Conservation (phyloP, 306 rosid species). For the Heteromeles arbutifolia region DNA sequence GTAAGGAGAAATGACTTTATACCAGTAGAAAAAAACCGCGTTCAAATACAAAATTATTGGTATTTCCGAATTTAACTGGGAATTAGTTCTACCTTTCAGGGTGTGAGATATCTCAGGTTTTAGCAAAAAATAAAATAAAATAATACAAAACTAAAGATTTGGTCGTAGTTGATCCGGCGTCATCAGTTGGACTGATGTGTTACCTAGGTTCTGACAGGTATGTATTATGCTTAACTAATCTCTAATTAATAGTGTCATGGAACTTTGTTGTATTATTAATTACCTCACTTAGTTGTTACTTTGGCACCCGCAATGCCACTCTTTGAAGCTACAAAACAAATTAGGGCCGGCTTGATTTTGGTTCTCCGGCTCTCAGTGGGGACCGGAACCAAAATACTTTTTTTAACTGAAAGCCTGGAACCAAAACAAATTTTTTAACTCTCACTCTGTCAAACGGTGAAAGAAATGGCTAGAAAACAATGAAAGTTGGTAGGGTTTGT, state of each 20-base stretch:
- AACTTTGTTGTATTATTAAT: neutral
- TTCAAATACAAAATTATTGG: no score
- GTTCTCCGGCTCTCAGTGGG: neutral
- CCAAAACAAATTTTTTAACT: neutral
- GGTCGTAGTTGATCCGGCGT: neutral
- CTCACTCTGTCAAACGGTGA: no score
- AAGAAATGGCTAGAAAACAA: no score
- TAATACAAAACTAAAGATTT: neutral
- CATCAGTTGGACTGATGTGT: neutral
- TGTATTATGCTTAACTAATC: neutral
- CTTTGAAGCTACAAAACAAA: neutral
- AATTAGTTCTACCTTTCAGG: no score
- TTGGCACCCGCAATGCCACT: neutral
- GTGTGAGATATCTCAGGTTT: no score
- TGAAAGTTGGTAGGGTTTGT: neutral
- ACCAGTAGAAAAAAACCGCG: no score
- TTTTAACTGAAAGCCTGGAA: neutral
- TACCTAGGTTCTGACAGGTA: neutral
- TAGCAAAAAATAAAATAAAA: no score
- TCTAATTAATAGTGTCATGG: neutral
- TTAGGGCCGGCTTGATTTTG: neutral
- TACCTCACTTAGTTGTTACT: neutral
- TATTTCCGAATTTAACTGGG: no score
- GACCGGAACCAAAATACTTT: neutral
- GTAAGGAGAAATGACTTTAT: no score